phyloP scores from a whole-genome alignment of 2,329 filamentous ascomycete species.

The Mycosphaerelloides madeirae region DNA sequence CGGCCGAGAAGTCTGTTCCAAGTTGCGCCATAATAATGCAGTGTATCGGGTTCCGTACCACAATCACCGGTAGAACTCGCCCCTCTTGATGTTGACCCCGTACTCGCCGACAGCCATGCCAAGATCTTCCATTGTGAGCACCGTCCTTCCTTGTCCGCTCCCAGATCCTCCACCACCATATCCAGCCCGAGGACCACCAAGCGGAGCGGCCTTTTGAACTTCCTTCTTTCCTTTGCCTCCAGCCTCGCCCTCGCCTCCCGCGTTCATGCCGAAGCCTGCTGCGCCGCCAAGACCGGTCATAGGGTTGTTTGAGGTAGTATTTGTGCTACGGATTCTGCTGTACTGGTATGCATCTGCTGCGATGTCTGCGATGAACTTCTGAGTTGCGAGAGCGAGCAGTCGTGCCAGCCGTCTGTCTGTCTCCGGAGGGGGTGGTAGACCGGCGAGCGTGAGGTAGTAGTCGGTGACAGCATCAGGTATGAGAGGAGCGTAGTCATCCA shows the following conservation, averaged over 20 bases:
- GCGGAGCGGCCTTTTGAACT: constrained; percentile 36
- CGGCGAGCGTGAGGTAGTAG: constrained; percentile 95
- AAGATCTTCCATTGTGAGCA: constrained; percentile 96
- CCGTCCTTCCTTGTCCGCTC: constrained; percentile 82
- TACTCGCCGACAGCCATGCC: constrained; percentile 98
- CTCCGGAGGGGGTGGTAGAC: constrained; percentile 85
- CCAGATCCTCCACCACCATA: constrained; percentile 81
- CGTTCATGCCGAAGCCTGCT: constrained; percentile 63
- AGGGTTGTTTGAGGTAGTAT: constrained; percentile 83
- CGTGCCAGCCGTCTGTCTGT: constrained; percentile 87
- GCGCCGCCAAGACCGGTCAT: constrained; percentile 80
- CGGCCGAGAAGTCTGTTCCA: constrained; percentile 13
- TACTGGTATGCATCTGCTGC: constrained; percentile 98
- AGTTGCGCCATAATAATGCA: constrained; percentile 3
- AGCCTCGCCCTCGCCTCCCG: constrained; percentile 50
- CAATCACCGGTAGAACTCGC: constrained; percentile 84
- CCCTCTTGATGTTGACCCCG: constrained; percentile 93
- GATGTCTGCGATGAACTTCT: constrained; percentile 97
- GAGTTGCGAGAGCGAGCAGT: constrained; percentile 91
- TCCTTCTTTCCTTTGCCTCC: constrained; percentile 48
- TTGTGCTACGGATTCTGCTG: constrained; percentile 88
- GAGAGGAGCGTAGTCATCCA: constrained; percentile 98
- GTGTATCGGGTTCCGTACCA: not conserved
- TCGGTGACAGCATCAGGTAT: constrained; percentile 96
- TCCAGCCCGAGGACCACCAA: constrained; percentile 48